A percentile compares a stretch with the other conserved stretches of the same genome.
phyloP scores from a whole-genome alignment of 2,329 filamentous ascomycete species.

The Talaromyces sp. region DNA sequence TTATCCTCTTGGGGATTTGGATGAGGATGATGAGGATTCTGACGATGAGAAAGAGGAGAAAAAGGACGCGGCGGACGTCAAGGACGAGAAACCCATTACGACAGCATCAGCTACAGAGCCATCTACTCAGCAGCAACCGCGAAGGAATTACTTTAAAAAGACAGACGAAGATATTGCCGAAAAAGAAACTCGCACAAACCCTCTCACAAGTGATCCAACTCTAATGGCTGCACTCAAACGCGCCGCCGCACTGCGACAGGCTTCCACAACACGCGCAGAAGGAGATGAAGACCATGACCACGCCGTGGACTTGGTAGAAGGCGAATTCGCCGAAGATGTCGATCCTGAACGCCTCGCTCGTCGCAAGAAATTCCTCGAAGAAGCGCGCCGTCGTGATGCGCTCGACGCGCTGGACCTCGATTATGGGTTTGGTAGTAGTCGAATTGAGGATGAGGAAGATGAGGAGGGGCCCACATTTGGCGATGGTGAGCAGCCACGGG shows the following conservation, averaged over 20 bases:
- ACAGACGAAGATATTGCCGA: constrained; percentile 52
- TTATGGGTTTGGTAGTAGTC: constrained; percentile 85
- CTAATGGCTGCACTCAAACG: constrained; percentile 83
- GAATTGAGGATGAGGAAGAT: constrained; percentile 85
- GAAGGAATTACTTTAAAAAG: constrained; percentile 49
- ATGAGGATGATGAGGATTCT: constrained; percentile 43
- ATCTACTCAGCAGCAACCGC: constrained; percentile 23
- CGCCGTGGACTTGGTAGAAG: background rate
- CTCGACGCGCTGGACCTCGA: constrained; percentile 90
- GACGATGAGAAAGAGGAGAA: constrained; percentile 26
- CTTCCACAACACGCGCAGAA: constrained; percentile 38
- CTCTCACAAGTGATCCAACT: constrained; percentile 66
- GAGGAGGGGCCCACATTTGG: constrained; percentile 47
- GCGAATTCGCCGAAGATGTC: constrained; percentile 26
- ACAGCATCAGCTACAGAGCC: constrained; percentile 15
- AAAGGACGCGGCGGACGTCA: constrained; percentile 12
- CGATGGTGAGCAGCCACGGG: constrained; percentile 34
- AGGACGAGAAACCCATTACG: background rate
- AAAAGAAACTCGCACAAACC: constrained; percentile 30
- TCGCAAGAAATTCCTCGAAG: constrained; percentile 69
- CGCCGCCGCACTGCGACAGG: constrained; percentile 61
- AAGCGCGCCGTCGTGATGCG: constrained; percentile 55
- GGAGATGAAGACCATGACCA: background rate
- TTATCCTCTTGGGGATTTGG: constrained; percentile 55
- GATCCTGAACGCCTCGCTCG: constrained; percentile 65